Conservation (phyloP, 768 basidiomycete species). For the Hygrophorus pudorinus region DNA sequence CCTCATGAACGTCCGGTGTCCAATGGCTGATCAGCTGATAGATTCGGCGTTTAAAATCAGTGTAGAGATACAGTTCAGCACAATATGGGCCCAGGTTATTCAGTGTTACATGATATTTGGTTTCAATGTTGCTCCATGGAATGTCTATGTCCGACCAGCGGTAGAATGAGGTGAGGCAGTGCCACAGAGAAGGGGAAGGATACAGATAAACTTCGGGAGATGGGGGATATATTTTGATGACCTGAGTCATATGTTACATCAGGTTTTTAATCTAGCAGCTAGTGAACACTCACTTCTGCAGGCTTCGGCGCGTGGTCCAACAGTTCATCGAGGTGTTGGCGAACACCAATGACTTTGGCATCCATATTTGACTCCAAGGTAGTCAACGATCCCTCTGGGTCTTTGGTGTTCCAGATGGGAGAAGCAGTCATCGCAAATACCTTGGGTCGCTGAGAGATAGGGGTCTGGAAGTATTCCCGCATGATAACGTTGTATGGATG, state of each 20-base stretch:
- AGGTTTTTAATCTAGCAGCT: constrained; percentile 1
- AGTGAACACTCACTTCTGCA: constrained; percentile 38
- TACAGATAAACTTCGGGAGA: constrained; percentile 43
- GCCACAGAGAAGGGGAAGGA: constrained; percentile 35
- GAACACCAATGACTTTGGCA: constrained; percentile 67
- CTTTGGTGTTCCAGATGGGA: constrained; percentile 73
- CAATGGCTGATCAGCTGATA: constrained; percentile 22
- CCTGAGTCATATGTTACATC: constrained; percentile 33
- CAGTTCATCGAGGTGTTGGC: constrained; percentile 59
- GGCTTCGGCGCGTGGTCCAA: constrained; percentile 52
- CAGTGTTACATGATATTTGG: constrained; percentile 51
- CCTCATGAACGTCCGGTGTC: neutral
- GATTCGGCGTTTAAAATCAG: constrained; percentile 46
- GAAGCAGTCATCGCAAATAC: constrained; percentile 94
- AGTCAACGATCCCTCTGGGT: constrained; percentile 52
- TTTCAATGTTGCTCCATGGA: constrained; percentile 49
- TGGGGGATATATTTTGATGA: constrained; percentile 45
- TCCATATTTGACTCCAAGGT: constrained; percentile 63
- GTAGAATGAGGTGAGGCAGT: constrained; percentile 26
- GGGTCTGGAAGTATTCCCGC: constrained; percentile 49
- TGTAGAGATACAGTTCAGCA: constrained; percentile 62
- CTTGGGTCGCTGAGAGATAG: constrained; percentile 47
- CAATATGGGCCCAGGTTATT: constrained; percentile 63
- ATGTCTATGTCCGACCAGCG: constrained; percentile 44
- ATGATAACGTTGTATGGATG: constrained; percentile 76